Conservation (phyloP, 345 rosid genomes). For the Bruguiera parviflora region DNA sequence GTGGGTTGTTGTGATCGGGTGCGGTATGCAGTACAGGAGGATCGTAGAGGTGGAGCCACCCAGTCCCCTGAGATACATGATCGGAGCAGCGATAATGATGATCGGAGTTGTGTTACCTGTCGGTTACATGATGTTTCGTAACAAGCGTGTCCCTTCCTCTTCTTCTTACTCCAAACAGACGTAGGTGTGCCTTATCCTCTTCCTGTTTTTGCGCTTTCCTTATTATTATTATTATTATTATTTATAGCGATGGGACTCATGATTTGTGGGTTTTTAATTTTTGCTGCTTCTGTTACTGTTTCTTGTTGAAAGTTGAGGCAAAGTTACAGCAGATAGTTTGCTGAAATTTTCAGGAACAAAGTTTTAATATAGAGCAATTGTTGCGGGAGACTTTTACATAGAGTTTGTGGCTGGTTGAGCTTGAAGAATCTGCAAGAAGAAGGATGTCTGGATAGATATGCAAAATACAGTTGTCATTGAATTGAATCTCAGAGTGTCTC, state of each 20-base stretch:
- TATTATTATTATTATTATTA: neutral
- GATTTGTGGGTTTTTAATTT: too few species aligned
- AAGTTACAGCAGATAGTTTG: constrained; percentile 11
- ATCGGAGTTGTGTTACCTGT: constrained; percentile 94
- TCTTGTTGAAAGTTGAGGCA: too few species aligned
- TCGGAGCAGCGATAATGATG: constrained; percentile 96
- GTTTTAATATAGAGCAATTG: constrained; percentile 64
- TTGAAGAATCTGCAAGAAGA: constrained; percentile 6
- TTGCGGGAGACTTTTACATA: constrained; percentile 16
- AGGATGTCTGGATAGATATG: constrained; percentile 14
- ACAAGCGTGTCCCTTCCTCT: constrained; percentile 80
- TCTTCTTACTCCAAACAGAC: constrained; percentile 95
- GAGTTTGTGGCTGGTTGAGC: constrained; percentile 6
- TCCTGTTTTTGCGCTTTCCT: neutral
- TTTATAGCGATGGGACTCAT: neutral
- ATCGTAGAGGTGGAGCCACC: constrained; percentile 92
- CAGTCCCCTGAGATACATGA: constrained; percentile 76
- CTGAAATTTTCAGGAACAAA: constrained; percentile 64
- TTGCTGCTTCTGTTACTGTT: too few species aligned
- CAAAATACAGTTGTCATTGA: constrained; percentile 38
- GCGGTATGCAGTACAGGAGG: constrained; percentile 45
- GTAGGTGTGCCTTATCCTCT: constrained; percentile 55
- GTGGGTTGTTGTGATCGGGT: neutral
- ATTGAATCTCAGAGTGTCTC: constrained; percentile 13
- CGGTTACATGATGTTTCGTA: constrained; percentile 99